phyloP scores from a whole-genome alignment of 371 early-diverging fungal genomes.

The Mucor piriformis region DNA sequence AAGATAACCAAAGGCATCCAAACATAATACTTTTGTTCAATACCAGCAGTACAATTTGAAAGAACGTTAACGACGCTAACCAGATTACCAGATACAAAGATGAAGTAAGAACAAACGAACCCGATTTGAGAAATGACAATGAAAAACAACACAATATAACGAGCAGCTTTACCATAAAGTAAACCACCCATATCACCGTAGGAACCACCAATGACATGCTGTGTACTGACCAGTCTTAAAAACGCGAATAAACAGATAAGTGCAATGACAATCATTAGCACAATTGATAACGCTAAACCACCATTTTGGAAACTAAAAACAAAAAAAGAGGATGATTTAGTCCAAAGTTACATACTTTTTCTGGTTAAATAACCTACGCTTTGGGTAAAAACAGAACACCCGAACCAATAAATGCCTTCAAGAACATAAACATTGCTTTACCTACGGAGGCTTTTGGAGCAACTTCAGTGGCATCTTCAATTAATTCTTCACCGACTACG shows the following conservation, averaged over 20 bases:
- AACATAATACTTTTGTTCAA: slow-evolving; percentile 52
- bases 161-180: slow-evolving; percentile 63
- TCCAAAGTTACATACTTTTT: not conserved
- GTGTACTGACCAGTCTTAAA: slow-evolving; percentile 31
- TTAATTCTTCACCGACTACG: slow-evolving; percentile 8
- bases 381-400: slow-evolving; percentile 69
- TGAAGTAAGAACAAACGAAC: slow-evolving; percentile 52
- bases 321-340: slow-evolving; percentile 1
- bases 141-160: slow-evolving; percentile 58
- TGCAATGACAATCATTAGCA: slow-evolving; percentile 30
- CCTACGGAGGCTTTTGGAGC: slow-evolving; percentile 56
- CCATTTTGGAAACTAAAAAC: slow-evolving; percentile 37
- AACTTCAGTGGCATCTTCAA: slow-evolving; percentile 9
- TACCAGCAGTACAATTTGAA: slow-evolving; percentile 36
- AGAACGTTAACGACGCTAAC: slow-evolving; percentile 45
- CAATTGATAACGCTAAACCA: slow-evolving; percentile 31
- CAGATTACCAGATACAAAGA: slow-evolving; percentile 51
- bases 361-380: slow-evolving; percentile 49
- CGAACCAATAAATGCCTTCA: slow-evolving; percentile 80
- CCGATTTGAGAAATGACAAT: slow-evolving; percentile 73
- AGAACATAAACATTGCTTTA: slow-evolving; percentile 75
- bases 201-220: slow-evolving; percentile 59
- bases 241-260: slow-evolving; percentile 35
- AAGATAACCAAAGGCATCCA: slow-evolving; percentile 61
- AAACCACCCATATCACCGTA: slow-evolving; percentile 80